A percentile compares a stretch with the other conserved stretches of the same genome.
These are phyloP conservation scores for Sutorius eximius DNA, from an alignment of 1,284 basidiomycete species.

Conservation along the genomic window DNA sequence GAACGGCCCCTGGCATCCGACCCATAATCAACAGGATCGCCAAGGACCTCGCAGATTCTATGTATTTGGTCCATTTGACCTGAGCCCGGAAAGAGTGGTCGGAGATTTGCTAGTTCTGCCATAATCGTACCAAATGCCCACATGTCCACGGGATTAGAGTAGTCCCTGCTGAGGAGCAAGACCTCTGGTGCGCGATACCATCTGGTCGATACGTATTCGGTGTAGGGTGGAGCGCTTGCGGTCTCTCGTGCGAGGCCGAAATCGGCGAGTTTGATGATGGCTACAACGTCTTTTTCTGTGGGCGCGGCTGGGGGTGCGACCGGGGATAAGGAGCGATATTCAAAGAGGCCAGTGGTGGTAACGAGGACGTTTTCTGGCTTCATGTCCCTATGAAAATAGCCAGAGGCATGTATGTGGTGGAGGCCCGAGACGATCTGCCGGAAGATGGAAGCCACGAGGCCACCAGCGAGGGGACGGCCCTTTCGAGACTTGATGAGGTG, in stretches of 20 bases:
- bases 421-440: constrained; percentile 90
- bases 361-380: constrained; percentile 99
- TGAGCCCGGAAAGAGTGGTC: constrained; percentile 97
- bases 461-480: constrained; percentile 91
- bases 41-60: constrained; percentile 87
- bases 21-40: constrained; percentile 91
- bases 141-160: constrained; percentile 97
- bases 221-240: constrained; percentile 88
- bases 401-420: constrained; percentile 88
- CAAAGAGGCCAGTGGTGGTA: constrained; percentile 95
- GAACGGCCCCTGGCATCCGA: constrained; percentile 66
- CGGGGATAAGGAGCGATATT: constrained; percentile 83
- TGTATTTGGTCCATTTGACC: constrained; percentile 93
- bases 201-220: constrained; percentile 97
- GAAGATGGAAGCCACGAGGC: constrained; percentile 94
- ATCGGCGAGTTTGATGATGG: constrained; percentile 97
- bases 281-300: constrained; percentile 90
- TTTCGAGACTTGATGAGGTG: constrained; percentile 98
- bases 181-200: constrained; percentile 99
- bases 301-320: constrained; percentile 55
- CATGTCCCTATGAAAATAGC: constrained; percentile 99
- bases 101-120: constrained; percentile 93
- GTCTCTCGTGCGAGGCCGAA: constrained; percentile 97
- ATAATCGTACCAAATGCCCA: constrained; percentile 99
- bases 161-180: constrained; percentile 86